Evolutionary conservation across 2,329 filamentous ascomycete species (phyloP), one percentile per base, ranked within the genome.

Genomic region (Verticillium zaregamsianum): DNA sequence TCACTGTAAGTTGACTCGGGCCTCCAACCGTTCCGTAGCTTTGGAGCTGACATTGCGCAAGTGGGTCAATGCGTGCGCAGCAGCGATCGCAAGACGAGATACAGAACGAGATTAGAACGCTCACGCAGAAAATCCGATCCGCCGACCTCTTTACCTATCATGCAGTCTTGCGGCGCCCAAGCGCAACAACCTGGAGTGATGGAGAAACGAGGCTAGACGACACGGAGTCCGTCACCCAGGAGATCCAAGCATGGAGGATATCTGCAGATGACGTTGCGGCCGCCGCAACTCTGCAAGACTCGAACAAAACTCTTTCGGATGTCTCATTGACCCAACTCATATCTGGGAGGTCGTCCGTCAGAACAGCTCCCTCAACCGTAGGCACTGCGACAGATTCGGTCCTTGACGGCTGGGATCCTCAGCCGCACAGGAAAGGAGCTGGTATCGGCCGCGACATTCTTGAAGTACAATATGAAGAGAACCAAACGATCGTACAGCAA

Each of bases 211-310:
- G 58, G 23, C 11, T 59, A 8, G 58, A 62, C 2, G 62, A 64
- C 32, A 37, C 58, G 0, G 20, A 58, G 20, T 62, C 60, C 2
- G 57, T 71, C 2, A 63, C 66, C 15, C 64, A 64, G 23, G 67
- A 69, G 54, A 69, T 72, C 20, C 61, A 62, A 25, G 64, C 66
- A 17, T 72, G 70, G 70, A 62, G 63, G 8, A 64, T 65, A 58
- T 69, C 68, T n/a, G 70, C 68, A 32, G 66, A 71, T 28, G 67
- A 70, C 25, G 67, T 72, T 12, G 66, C 66, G 9, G 64, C 67
- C 2, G 69, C 64, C 25, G 63, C 71, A 5, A 69, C 68, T 7
- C 62, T 69, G 3, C 64, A 63, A 37, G 60, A 65, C 15, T 45
- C 58, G 17, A 57, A 62, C 7, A 25, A 25, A 5, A 49, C n/a